Evolutionary conservation across 1,284 basidiomycete species (phyloP).

Genomic region (Mycena sp.): DNA sequence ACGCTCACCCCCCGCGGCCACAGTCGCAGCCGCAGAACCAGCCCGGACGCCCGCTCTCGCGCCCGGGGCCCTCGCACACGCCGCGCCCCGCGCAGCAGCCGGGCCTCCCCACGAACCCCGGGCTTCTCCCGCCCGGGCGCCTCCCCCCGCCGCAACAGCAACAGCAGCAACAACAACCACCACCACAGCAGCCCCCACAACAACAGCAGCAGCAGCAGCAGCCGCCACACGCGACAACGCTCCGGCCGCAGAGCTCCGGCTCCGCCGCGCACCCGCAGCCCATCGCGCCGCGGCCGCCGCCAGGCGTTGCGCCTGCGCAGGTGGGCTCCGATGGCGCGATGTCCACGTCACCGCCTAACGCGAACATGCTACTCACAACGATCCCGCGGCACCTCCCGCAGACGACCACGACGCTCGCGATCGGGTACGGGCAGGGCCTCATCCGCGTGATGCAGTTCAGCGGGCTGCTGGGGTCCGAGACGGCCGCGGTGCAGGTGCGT

Average conservation of each 20-base stretch:
- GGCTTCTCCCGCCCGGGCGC: conserved; percentile 22
- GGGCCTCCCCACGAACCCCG: conserved; percentile 23
- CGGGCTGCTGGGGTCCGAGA: conserved; percentile 63
- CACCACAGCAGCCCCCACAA: conserved; percentile 22
- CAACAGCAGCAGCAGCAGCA: conserved; percentile 3
- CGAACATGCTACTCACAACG: conserved; percentile 2
- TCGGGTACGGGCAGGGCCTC: conserved; percentile 69
- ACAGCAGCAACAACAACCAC: conserved; percentile 3
- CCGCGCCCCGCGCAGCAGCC: conserved; percentile 40
- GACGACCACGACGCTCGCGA: conserved; percentile 30
- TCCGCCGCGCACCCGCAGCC: conserved; percentile 23
- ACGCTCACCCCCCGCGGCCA: conserved; percentile 42
- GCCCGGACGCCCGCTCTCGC: conserved; percentile 24
- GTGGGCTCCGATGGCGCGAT: conserved; percentile 32
- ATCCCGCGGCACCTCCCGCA: conserved; percentile 15
- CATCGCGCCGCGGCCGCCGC: conserved; percentile 25
- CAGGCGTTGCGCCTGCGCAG: conserved; percentile 41
- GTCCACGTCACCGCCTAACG: conserved; percentile 31
- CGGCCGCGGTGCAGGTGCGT: conserved; percentile 37
- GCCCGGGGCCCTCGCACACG: conserved; percentile 22
- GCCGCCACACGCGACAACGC: conserved; percentile 8
- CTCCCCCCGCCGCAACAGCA: conserved; percentile 13
- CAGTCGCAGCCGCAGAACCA: conserved; percentile 51
- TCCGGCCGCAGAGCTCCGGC: conserved; percentile 27
- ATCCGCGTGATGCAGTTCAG: conserved; percentile 73